A percentile compares a stretch with the other conserved stretches of the same genome.
Conservation (phyloP, 495 filamentous ascomycete genomes). For the Penicillium subrubescens region DNA sequence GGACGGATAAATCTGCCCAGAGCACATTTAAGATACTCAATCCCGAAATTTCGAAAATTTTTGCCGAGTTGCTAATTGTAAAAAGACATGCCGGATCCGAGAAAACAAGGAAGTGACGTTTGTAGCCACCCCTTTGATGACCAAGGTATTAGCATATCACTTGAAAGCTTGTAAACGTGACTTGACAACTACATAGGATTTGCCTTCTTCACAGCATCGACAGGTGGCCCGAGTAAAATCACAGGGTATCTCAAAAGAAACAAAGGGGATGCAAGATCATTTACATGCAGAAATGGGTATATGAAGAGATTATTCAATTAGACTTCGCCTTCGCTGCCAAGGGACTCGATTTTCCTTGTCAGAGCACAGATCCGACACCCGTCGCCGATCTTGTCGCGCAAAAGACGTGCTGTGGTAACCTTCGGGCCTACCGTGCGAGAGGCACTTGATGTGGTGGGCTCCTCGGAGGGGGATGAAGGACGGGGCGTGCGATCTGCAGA, state of each 20-base stretch:
- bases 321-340: slow-evolving; percentile 27
- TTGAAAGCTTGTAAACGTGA: neutral
- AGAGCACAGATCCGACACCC: slow-evolving; percentile 70
- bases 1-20: too few species aligned
- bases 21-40: too few species aligned
- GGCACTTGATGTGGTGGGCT: slow-evolving; percentile 29
- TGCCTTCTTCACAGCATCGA: neutral
- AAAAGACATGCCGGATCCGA: neutral
- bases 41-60: too few species aligned
- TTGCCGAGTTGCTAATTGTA: neutral
- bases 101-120: neutral
- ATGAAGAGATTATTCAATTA: slow-evolving; percentile 7
- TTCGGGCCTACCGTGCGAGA: slow-evolving; percentile 76
- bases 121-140: neutral
- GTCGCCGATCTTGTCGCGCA: slow-evolving; percentile 68
- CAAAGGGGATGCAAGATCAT: slow-evolving; percentile 22
- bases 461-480: slow-evolving; percentile 29
- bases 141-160: neutral
- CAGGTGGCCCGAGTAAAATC: slow-evolving; percentile 9
- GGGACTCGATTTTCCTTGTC: slow-evolving; percentile 41
- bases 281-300: slow-evolving; percentile 12
- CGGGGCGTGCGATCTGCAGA: slow-evolving; percentile 34
- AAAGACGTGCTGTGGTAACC: slow-evolving; percentile 81
- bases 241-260: slow-evolving; percentile 36
- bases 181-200: neutral